A percentile compares a stretch with the other conserved stretches of the same genome.
These are phyloP conservation scores for Monilinia fructicola DNA, from an alignment of 2,329 filamentous ascomycete species.

Conservation along the genomic window DNA sequence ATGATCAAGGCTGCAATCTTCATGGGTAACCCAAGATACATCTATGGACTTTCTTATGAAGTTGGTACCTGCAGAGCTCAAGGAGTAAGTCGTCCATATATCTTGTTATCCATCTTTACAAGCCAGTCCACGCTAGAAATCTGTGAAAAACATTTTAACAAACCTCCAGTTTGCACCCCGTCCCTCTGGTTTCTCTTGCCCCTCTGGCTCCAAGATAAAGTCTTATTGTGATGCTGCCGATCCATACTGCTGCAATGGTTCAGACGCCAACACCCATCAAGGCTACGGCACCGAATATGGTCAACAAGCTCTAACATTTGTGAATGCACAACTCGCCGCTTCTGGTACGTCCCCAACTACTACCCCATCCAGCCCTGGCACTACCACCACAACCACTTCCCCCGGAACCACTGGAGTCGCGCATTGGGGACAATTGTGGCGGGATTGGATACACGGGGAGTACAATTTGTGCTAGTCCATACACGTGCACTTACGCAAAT, in stretches of 20 bases:
- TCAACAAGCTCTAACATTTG: conserved; percentile 54
- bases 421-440: conserved; percentile 27
- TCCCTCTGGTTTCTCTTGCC: conserved; percentile 54
- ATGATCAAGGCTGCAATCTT: conserved; percentile 64
- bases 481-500: conserved; percentile 27
- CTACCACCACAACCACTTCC: conserved; percentile 1
- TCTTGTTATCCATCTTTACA: not conserved
- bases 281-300: conserved; percentile 59
- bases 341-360: conserved; percentile 19
- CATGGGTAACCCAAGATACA: conserved; percentile 62
- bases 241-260: conserved; percentile 63
- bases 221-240: conserved; percentile 61
- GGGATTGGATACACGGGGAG: conserved; percentile 27
- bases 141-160: conserved; percentile 14
- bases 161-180: conserved; percentile 53
- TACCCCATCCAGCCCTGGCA: conserved; percentile 17
- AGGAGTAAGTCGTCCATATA: conserved; percentile 51
- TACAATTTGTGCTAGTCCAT: conserved; percentile 25
- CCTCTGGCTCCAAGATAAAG: conserved; percentile 54
- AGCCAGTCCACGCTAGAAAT: not conserved
- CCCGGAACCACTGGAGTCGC: conserved; percentile 15
- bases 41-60: conserved; percentile 56
- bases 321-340: conserved; percentile 50
- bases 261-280: conserved; percentile 54
- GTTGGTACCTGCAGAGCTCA: conserved; percentile 59